Percentiles rank a stretch among this genome's conserved stretches.
phyloP scores from a whole-genome alignment of 177 flowering plant species.

The Vitis hybrid region DNA sequence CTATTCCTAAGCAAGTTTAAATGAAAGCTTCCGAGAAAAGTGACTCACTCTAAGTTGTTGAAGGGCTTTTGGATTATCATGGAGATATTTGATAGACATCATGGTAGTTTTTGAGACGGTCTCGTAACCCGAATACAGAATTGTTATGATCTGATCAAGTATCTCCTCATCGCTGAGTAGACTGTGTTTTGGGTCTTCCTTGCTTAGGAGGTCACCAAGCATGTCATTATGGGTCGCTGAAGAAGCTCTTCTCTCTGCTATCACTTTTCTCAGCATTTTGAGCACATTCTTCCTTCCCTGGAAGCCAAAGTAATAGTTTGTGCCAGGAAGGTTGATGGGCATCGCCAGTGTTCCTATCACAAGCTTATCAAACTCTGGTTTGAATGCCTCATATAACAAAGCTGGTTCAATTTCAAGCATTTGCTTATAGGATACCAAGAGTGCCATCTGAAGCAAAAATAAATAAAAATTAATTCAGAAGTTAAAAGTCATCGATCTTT shows the following conservation, averaged over 20 bases:
- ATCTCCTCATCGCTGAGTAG: constrained; percentile 58
- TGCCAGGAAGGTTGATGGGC: constrained; percentile 72
- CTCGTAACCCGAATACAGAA: constrained; percentile 75
- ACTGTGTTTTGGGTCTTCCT: constrained; percentile 36
- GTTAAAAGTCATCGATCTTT: neutral
- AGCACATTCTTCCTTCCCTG: constrained; percentile 63
- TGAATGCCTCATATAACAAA: constrained; percentile 38
- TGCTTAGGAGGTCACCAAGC: constrained; percentile 41
- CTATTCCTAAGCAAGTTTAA: neutral
- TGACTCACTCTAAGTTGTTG: constrained; percentile 59
- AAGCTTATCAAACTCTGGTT: constrained; percentile 58
- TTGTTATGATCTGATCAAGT: constrained; percentile 64
- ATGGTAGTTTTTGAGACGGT: constrained; percentile 78
- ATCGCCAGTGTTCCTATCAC: constrained; percentile 64
- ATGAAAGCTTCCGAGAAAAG: no score
- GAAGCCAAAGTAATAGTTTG: constrained; percentile 50
- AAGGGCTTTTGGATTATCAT: constrained; percentile 72
- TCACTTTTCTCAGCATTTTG: constrained; percentile 32
- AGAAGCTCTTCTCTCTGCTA: constrained; percentile 61
- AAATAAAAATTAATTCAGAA: neutral
- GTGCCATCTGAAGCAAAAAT: constrained; percentile 57
- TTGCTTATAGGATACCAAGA: constrained; percentile 50
- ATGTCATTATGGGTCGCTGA: constrained; percentile 30
- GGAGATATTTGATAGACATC: constrained; percentile 81
- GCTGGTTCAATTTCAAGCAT: constrained; percentile 44